phyloP scores from a whole-genome alignment of 495 filamentous ascomycete genomes.

The Cladorrhinum samala region DNA sequence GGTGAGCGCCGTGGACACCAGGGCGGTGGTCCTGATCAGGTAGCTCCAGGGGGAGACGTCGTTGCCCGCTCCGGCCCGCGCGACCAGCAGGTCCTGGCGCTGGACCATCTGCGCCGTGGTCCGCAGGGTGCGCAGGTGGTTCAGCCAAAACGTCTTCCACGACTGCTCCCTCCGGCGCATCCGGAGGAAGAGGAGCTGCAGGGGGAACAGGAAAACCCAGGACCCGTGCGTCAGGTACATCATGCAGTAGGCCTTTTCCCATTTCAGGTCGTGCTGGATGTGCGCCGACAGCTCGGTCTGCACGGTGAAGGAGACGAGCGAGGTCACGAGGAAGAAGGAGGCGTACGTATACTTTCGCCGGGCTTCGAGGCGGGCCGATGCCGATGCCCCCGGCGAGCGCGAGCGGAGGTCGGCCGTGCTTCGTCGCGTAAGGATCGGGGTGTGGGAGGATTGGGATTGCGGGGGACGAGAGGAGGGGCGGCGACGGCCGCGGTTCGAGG shows the following conservation, averaged over 20 bases:
- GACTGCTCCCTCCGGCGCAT: constrained; percentile 63
- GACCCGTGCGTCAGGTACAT: constrained; percentile 94
- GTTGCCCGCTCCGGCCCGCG: constrained; percentile 30
- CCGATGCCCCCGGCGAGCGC: constrained; percentile 30
- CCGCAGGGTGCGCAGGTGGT: constrained; percentile 66
- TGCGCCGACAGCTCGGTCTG: constrained; percentile 95
- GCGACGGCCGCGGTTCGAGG: background rate
- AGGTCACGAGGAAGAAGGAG: constrained; percentile 70
- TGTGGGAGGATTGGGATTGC: background rate
- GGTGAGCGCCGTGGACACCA: constrained; percentile 81
- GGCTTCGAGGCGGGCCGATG: constrained; percentile 48
- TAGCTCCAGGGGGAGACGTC: constrained; percentile 49
- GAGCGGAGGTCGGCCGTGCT: constrained; percentile 19
- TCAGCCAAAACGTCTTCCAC: constrained; percentile 82
- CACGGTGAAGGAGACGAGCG: constrained; percentile 71
- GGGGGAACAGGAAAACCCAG: constrained; percentile 82
- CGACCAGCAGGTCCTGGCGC: constrained; percentile 48
- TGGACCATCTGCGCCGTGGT: constrained; percentile 85
- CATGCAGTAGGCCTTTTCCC: constrained; percentile 98
- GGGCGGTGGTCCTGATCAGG: constrained; percentile 67
- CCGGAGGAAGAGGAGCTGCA: constrained; percentile 73
- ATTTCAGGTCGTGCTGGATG: constrained; percentile 79
- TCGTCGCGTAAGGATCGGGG: constrained; percentile 15
- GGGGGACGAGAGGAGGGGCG: background rate
- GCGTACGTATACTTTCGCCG: constrained; percentile 81